These are phyloP conservation scores for Schizosaccharomyces octosporus DNA, from an alignment of 805 yeast genomes.

Conservation along the genomic window DNA sequence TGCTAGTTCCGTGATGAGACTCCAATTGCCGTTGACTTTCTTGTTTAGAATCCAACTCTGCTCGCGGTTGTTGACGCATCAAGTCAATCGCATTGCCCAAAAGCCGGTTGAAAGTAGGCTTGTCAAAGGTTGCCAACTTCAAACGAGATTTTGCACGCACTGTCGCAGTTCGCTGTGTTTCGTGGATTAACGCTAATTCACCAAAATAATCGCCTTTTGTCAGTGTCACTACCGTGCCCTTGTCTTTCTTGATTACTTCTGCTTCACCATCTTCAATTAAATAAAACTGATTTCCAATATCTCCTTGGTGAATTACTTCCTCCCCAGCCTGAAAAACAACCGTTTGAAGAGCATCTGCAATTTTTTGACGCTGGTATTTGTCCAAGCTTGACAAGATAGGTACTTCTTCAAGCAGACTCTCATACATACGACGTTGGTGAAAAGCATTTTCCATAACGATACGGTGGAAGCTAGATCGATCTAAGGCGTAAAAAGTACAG, in stretches of 20 bases:
- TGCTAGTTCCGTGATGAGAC: background rate
- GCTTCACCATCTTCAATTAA: constrained; percentile 65
- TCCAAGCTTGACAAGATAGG: constrained; percentile 54
- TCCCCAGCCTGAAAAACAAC: constrained; percentile 47
- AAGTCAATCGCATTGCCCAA: constrained; percentile 25
- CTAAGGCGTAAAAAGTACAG: constrained; percentile 71
- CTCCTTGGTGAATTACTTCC: constrained; percentile 66
- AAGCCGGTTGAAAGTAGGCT: constrained; percentile 78
- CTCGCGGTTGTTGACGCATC: background rate
- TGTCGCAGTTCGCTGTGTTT: constrained; percentile 83
- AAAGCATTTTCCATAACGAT: constrained; percentile 77
- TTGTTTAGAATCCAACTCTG: background rate
- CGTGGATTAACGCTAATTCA: constrained; percentile 78
- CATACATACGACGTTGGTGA: constrained; percentile 74
- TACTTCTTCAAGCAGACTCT: constrained; percentile 63
- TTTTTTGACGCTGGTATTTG: constrained; percentile 60
- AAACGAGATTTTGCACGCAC: constrained; percentile 52
- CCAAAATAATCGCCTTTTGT: constrained; percentile 84
- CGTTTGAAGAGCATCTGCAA: constrained; percentile 83
- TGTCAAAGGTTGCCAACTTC: constrained; percentile 77
- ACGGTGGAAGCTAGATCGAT: constrained; percentile 75
- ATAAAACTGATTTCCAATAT: constrained; percentile 51
- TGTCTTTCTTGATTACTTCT: constrained; percentile 36
- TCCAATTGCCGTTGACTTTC: background rate
- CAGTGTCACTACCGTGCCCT: constrained; percentile 35